A percentile compares a stretch with the other conserved stretches of the same genome.
These are phyloP conservation scores for Salvia hispanica DNA, from an alignment of 257 asterid species.

Conservation along the genomic window DNA sequence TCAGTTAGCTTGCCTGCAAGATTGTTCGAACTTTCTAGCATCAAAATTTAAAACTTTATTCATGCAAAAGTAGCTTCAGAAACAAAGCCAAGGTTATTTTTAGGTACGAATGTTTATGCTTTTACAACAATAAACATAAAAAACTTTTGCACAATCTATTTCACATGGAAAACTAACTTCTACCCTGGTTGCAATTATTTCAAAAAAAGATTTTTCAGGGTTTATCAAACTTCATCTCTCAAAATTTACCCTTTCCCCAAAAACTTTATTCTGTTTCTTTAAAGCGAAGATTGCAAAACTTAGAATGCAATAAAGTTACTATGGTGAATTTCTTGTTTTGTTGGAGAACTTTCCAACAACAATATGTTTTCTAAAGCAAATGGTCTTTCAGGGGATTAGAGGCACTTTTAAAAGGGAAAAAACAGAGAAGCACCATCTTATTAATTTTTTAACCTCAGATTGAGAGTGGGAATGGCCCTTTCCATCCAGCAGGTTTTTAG, in stretches of 20 bases:
- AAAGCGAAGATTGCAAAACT: slow-evolving; percentile 7
- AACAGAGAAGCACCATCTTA: slow-evolving; percentile 2
- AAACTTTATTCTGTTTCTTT: not conserved
- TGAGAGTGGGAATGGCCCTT: slow-evolving; percentile 26
- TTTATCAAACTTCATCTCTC: not conserved
- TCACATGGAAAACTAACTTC: not conserved
- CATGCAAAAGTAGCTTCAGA: not conserved
- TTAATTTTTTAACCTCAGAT: slow-evolving; percentile 10
- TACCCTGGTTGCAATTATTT: not conserved
- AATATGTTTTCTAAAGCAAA: not conserved
- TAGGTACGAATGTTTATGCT: not conserved
- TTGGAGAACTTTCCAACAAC: not conserved
- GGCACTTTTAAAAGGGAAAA: slow-evolving; percentile 2
- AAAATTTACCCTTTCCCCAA: not conserved
- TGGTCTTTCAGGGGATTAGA: not conserved
- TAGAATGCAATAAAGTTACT: not conserved
- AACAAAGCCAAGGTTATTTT: not conserved
- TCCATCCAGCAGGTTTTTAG: slow-evolving; percentile 86
- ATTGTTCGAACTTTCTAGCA: slow-evolving; percentile 22
- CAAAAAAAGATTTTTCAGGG: not conserved
- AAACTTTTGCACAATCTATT: not conserved
- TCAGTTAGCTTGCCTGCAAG: slow-evolving; percentile 84
- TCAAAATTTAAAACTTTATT: not conserved
- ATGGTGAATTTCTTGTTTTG: not conserved
- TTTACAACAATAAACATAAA: not conserved